Evolutionary conservation across 352 stramenopile genomes (phyloP), one percentile per base, ranked within the genome.

Genomic region (Pythium volutum): DNA sequence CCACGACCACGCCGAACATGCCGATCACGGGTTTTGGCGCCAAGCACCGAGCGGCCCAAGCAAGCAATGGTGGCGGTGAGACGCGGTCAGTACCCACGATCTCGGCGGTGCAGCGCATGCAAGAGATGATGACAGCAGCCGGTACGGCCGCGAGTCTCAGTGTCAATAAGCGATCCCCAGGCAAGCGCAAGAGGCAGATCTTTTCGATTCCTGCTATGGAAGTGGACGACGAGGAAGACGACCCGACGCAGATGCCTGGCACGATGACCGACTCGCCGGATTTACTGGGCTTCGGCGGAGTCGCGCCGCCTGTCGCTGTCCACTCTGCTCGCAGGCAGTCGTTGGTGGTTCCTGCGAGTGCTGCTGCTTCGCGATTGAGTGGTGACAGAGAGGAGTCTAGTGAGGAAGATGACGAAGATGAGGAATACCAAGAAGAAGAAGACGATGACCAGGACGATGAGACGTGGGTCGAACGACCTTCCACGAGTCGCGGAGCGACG

Each of bases 181-280:
- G 62, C 14, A 70, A 70, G 27, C 48, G 62, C 7, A 70, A 70
- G 62, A 55, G 62, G 0, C 62, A 47, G 26, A 65, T 70, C 18
- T 70, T 70, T 43, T 27, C 29, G 8, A 49, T 16, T 64, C 56
- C 6, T n/a, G 56, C 56, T 25, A 22, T 23, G 23, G 61, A 62
- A 53, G 55, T 59, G 20, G 22, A 58, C 31, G 55, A 59, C 20
- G 26, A 43, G 5, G 53, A 56, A 1, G 62, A 49, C 2, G 39
- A 47, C 15, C 55, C 26, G 18, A 34, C 41, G n/a, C 57, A 64
- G 41, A 62, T 61, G 45, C 46, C 60, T 2, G 29, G 34, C 4
- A 62, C 55, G 20, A 29, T 59, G 20, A 42, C 53, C 1, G 48
- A 65, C 20, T 67, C 58, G 6, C 66, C 66, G 1, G 55, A 67